phyloP scores from a whole-genome alignment of 192 early-diverging fungal genomes.

The Pilaira anomala region DNA sequence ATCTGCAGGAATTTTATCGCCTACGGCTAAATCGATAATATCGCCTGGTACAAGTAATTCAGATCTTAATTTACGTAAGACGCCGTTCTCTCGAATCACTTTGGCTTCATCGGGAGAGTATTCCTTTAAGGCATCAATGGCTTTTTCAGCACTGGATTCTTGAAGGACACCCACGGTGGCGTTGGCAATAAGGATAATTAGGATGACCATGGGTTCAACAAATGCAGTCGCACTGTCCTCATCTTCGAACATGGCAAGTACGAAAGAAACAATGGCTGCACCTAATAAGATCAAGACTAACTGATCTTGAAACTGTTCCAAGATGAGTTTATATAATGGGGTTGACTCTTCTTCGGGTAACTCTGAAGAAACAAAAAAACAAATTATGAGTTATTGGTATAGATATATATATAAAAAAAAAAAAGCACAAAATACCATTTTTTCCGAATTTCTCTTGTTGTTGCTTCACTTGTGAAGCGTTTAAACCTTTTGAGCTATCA shows the following conservation, averaged over 20 bases:
- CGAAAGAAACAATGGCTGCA: constrained; percentile 90
- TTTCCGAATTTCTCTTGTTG: constrained; percentile 66
- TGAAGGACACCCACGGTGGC: constrained; percentile 96
- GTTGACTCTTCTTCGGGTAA: constrained; percentile 88
- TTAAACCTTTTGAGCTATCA: constrained; percentile 62
- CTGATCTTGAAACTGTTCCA: constrained; percentile 99
- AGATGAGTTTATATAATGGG: constrained; percentile 88
- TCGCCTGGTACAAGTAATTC: constrained; percentile 94
- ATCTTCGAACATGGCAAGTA: constrained; percentile 88
- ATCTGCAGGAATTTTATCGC: constrained; percentile 97
- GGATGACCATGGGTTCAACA: constrained; percentile 97
- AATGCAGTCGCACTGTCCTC: constrained; percentile 74
- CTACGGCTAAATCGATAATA: constrained; percentile 86
- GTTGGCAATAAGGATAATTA: constrained; percentile 97
- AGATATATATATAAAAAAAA: neutral
- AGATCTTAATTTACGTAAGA: constrained; percentile 62
- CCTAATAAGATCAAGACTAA: constrained; percentile 92
- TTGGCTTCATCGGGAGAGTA: constrained; percentile 96
- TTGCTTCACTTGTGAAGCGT: constrained; percentile 56
- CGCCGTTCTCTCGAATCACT: constrained; percentile 73
- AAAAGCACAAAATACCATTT: no score
- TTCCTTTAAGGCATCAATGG: constrained; percentile 95
- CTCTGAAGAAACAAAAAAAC: constrained; percentile 44
- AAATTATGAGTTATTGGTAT: neutral
- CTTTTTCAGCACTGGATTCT: constrained; percentile 95